These are phyloP conservation scores for Dunaliella sp. DNA, from an alignment of 139 green algal species.

Conservation along the genomic window DNA sequence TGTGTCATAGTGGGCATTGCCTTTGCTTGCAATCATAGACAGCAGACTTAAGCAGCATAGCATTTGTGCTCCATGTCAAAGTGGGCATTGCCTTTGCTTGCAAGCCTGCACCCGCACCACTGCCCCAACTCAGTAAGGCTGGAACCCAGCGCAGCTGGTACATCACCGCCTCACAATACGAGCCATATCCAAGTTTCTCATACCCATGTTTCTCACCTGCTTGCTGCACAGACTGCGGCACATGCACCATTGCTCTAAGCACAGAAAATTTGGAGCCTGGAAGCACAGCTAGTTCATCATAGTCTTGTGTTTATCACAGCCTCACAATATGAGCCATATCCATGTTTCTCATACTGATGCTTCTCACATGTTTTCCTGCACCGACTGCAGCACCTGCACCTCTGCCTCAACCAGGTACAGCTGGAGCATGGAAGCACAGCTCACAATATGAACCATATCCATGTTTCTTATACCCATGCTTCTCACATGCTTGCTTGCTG, in stretches of 20 bases:
- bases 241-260: background rate
- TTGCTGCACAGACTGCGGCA: background rate
- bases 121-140: background rate
- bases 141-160: background rate
- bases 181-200: background rate
- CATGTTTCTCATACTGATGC: background rate
- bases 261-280: background rate
- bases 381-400: background rate
- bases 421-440: background rate
- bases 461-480: background rate
- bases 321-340: background rate
- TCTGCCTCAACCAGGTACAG: background rate
- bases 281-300: background rate
- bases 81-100: no score
- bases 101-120: background rate
- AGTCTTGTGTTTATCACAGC: background rate
- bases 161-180: background rate
- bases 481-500: background rate
- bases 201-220: background rate
- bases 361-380: background rate
- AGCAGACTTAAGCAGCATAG: no score
- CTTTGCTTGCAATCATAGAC: no score
- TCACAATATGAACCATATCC: background rate
- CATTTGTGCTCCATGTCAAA: no score
- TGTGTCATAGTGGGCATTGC: no score